These are phyloP conservation scores for Diplocarpon mali DNA, from an alignment of 2,329 filamentous ascomycete species.

Conservation along the genomic window DNA sequence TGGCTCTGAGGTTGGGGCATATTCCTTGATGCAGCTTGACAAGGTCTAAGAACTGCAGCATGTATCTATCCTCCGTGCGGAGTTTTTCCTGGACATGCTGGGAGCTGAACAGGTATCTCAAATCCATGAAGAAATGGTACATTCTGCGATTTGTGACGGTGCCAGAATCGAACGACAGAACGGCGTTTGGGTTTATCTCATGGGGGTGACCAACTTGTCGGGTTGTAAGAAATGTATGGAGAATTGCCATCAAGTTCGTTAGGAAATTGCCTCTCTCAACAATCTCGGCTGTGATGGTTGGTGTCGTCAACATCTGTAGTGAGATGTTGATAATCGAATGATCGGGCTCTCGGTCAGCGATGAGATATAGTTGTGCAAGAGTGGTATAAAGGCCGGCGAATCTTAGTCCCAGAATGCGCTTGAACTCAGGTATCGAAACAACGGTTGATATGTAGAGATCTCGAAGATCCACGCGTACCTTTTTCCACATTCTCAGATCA, in stretches of 20 bases:
- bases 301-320: constrained; percentile 90
- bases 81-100: constrained; percentile 79
- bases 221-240: constrained; percentile 95
- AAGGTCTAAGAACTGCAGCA: constrained; percentile 88
- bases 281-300: constrained; percentile 91
- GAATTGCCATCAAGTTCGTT: constrained; percentile 86
- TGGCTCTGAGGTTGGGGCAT: constrained; percentile 82
- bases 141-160: constrained; percentile 91
- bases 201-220: constrained; percentile 90
- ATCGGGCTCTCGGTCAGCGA: constrained; percentile 91
- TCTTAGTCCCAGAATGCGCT: constrained; percentile 82
- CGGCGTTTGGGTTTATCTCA: constrained; percentile 76
- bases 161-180: constrained; percentile 84
- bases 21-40: constrained; percentile 96
- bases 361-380: constrained; percentile 85
- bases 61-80: constrained; percentile 72
- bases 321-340: constrained; percentile 98
- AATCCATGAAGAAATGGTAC: constrained; percentile 94
- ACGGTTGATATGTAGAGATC: constrained; percentile 95
- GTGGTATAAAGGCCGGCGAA: constrained; percentile 93
- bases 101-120: constrained; percentile 83
- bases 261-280: constrained; percentile 93
- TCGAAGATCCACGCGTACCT: constrained; percentile 77
- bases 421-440: constrained; percentile 91
- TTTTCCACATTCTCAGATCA: constrained; percentile 94